Evolutionary conservation across 2,329 filamentous ascomycete species (phyloP), one percentile per base, ranked within the genome.

Genomic region (Juglanconis sp.): DNA sequence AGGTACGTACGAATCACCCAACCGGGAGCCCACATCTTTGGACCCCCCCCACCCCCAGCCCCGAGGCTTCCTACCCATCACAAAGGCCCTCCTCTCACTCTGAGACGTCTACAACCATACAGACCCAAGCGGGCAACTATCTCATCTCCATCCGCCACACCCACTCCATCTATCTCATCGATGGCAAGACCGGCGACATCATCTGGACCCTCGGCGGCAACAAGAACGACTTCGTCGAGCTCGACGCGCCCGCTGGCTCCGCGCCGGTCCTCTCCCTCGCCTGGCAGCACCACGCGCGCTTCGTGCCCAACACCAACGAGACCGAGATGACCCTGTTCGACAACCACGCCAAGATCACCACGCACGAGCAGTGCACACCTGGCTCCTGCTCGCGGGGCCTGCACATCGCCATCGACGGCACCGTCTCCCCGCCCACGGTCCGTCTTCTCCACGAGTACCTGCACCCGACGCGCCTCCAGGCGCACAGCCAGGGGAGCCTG

Each of bases 121-220:
- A 63, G 61, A 63, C 61, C 10, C 51, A 57, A 0, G 64, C 73
- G 0, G 80, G 80, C 5, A 79, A 85, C 66, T 86, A 83, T 57
- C 69, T 86, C 11, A 73, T 86, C 40, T 85, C 81, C 0, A 74
- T 78, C 1, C 78, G 81, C 1, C 76, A 84, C 65, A 73, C 76
- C 53, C 76, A 76, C 65, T 74, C 77, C 17, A 70, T 85, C 10
- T 73, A 73, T 36, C 77, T 76, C 54, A 76, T 86, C 65, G 77
- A 79, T 60, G 73, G 75, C n/a, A 72, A 70, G 6, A 76, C 77
- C 3, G 81, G 82, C 47, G 69, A 81, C 42, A 72, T 83, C 24
- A 51, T 63, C 15, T 86, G 83, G 83, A 77, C 76, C 42, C 71
- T 86, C 4, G 80, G 81, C 17, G 83, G 83, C 35, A 72, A 75